phyloP scores from a whole-genome alignment of 805 yeast species.

The Schizosaccharomyces lindneri region DNA sequence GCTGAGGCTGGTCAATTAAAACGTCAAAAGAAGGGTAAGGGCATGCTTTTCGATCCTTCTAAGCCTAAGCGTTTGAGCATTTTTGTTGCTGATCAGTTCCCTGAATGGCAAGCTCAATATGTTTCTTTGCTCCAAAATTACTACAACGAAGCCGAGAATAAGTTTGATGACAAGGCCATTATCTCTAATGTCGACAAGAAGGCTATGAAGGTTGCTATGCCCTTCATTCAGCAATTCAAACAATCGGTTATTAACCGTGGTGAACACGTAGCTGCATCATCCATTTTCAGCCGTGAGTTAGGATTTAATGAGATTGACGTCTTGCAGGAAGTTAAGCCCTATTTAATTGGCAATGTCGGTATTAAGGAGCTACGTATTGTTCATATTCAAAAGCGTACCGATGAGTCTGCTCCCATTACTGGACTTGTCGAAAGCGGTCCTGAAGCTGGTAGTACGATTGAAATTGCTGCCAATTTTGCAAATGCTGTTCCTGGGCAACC shows the following conservation, averaged over 20 bases:
- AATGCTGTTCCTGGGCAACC: slow-evolving; percentile 1
- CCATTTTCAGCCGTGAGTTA: slow-evolving; percentile 74
- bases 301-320: slow-evolving; percentile 52
- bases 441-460: neutral
- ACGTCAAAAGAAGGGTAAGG: slow-evolving; percentile 65
- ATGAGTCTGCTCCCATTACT: neutral
- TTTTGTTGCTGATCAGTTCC: slow-evolving; percentile 57
- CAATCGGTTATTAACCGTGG: slow-evolving; percentile 33
- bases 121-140: slow-evolving; percentile 56
- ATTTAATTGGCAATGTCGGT: neutral
- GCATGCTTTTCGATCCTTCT: slow-evolving; percentile 42
- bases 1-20: slow-evolving; percentile 67
- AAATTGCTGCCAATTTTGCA: neutral
- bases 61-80: slow-evolving; percentile 52
- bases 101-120: slow-evolving; percentile 73
- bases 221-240: slow-evolving; percentile 69
- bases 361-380: neutral
- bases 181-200: slow-evolving; percentile 18
- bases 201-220: slow-evolving; percentile 96
- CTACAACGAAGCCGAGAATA: slow-evolving; percentile 17
- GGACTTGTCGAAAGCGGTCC: neutral
- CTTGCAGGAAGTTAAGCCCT: slow-evolving; percentile 24
- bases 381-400: neutral
- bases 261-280: slow-evolving; percentile 35
- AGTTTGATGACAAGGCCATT: slow-evolving; percentile 9